Evolutionary conservation across 1,284 basidiomycete species (phyloP).

Genomic region (Apiotrichum sp.): DNA sequence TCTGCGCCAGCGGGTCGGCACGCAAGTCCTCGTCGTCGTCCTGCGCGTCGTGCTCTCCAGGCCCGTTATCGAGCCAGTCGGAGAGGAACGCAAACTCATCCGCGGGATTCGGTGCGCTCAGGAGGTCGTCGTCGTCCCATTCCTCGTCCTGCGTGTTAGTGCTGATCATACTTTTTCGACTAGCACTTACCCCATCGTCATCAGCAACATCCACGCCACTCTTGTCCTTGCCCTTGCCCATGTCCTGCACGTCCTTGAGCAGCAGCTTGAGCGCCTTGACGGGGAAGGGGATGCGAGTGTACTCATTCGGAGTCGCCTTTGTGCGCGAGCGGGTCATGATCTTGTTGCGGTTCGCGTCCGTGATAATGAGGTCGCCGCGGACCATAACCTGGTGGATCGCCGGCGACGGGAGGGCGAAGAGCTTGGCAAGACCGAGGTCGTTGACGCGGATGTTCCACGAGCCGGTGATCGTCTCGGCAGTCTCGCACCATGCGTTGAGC

Average conservation of each 20-base stretch:
- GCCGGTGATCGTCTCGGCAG: constrained; percentile 86
- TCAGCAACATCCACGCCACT: constrained; percentile 54
- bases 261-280: constrained; percentile 87
- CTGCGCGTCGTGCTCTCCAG: constrained; percentile 59
- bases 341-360: constrained; percentile 68
- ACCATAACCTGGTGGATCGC: constrained; percentile 65
- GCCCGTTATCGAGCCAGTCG: constrained; percentile 57
- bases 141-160: constrained; percentile 61
- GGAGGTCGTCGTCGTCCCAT: constrained; percentile 72
- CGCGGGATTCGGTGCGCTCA: constrained; percentile 37
- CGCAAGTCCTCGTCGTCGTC: constrained; percentile 87
- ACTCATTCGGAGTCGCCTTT: constrained; percentile 74
- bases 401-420: constrained; percentile 63
- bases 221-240: constrained; percentile 61
- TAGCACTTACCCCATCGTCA: constrained; percentile 53
- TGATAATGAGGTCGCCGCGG: constrained; percentile 87
- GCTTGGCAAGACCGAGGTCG: constrained; percentile 69
- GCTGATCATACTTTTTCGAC: not conserved
- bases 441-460: constrained; percentile 82
- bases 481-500: constrained; percentile 86
- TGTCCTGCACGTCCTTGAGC: constrained; percentile 65
- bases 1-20: constrained; percentile 76
- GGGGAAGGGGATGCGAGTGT: constrained; percentile 76
- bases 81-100: constrained; percentile 50
- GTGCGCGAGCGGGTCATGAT: constrained; percentile 94